These are phyloP conservation scores for Penicillium sp. DNA, from an alignment of 2,329 filamentous ascomycete species.

Conservation along the genomic window DNA sequence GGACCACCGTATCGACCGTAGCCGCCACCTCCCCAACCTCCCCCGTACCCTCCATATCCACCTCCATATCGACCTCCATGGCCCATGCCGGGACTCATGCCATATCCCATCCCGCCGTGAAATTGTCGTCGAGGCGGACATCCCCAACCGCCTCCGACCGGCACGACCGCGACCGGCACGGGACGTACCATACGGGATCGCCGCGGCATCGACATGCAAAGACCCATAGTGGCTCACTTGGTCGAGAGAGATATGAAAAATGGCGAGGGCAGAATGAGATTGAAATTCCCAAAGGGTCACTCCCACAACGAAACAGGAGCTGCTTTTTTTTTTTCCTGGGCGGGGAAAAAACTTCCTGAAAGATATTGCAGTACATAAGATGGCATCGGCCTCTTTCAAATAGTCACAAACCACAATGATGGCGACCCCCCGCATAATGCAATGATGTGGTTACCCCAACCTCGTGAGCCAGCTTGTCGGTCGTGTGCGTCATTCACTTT, in stretches of 20 bases:
- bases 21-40: constrained; percentile 1
- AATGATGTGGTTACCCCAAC: too few relatives aligned
- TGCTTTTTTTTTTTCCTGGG: too few relatives aligned
- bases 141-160: constrained; percentile 1
- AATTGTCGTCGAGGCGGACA: constrained; percentile 8
- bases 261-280: not conserved
- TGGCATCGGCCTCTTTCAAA: too few relatives aligned
- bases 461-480: not conserved
- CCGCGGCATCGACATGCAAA: constrained; percentile 14
- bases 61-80: constrained; percentile 4
- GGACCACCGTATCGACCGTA: constrained; percentile 1
- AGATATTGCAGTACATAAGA: too few relatives aligned
- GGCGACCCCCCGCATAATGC: too few relatives aligned
- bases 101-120: constrained; percentile 8
- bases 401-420: too few relatives aligned
- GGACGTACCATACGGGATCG: constrained; percentile 1
- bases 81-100: constrained; percentile 7
- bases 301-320: too few relatives aligned
- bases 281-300: too few relatives aligned
- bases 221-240: constrained; percentile 5
- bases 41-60: constrained; percentile 1
- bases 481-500: constrained; percentile 11
- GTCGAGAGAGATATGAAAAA: not conserved
- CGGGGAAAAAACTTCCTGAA: too few relatives aligned
- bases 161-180: constrained; percentile 4